These are phyloP conservation scores for Hemileccinum impolitum DNA, from an alignment of 768 basidiomycete species.

Conservation along the genomic window DNA sequence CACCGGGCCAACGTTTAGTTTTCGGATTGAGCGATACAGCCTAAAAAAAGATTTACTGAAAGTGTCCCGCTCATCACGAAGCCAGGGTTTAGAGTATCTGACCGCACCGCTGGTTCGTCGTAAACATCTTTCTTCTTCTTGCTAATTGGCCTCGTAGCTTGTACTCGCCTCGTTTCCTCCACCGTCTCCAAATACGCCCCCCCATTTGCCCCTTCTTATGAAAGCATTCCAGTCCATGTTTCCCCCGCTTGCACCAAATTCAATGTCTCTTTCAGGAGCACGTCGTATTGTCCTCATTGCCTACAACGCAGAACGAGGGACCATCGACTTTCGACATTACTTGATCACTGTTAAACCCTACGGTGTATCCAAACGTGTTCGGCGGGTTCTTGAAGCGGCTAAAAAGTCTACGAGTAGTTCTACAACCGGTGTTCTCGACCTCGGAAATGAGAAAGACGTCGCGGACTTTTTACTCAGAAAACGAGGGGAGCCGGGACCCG, in stretches of 20 bases:
- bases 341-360: constrained; percentile 93
- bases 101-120: constrained; percentile 81
- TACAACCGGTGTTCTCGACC: constrained; percentile 55
- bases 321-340: constrained; percentile 92
- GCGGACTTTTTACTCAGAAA: constrained; percentile 89
- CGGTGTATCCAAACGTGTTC: constrained; percentile 89
- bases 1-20: constrained; percentile 89
- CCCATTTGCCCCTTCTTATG: constrained; percentile 87
- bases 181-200: constrained; percentile 69
- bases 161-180: constrained; percentile 87
- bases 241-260: constrained; percentile 84
- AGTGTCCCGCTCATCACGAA: constrained; percentile 61
- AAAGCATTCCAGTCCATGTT: constrained; percentile 97
- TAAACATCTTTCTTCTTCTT: background rate
- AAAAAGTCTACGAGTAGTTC: constrained; percentile 27
- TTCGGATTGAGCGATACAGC: constrained; percentile 90
- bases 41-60: constrained; percentile 80
- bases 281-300: constrained; percentile 92
- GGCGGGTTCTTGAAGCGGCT: constrained; percentile 73
- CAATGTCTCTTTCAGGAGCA: constrained; percentile 79
- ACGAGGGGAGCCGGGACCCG: constrained; percentile 55
- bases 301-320: constrained; percentile 82
- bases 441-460: constrained; percentile 89
- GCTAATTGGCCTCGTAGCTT: constrained; percentile 41
- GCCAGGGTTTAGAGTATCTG: constrained; percentile 85